These are phyloP conservation scores for Salix koriyanagi DNA, from an alignment of 345 rosid genomes.

Conservation along the genomic window DNA sequence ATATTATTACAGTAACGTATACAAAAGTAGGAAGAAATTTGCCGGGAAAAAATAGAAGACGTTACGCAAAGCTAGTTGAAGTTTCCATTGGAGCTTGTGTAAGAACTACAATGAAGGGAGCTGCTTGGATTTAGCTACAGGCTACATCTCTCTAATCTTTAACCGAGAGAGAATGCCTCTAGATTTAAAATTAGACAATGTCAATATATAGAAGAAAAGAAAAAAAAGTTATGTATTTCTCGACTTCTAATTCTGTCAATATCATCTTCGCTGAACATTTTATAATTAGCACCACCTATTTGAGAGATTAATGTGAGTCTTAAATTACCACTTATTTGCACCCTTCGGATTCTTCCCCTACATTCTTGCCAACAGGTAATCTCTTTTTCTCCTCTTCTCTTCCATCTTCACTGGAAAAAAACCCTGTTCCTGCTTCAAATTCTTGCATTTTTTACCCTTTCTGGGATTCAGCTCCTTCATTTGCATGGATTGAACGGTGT, in stretches of 20 bases:
- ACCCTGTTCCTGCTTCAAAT: background rate
- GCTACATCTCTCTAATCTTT: background rate
- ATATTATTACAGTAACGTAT: background rate
- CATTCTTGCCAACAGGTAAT: conserved; percentile 9
- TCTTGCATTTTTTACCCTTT: background rate
- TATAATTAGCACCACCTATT: background rate
- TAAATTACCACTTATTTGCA: background rate
- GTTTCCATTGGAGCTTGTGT: background rate
- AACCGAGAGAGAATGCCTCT: background rate
- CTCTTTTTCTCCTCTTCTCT: background rate
- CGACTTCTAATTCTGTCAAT: conserved; percentile 3
- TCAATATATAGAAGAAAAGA: background rate
- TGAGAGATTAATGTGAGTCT: background rate
- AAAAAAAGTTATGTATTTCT: background rate
- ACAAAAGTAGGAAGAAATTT: background rate
- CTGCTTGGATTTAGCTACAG: conserved; percentile 20
- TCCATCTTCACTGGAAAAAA: background rate
- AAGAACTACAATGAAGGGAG: conserved; percentile 12
- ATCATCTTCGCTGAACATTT: background rate
- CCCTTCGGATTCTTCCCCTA: background rate
- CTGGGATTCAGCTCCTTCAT: background rate
- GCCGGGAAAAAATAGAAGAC: conserved; percentile 9
- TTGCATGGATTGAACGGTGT: background rate
- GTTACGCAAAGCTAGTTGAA: conserved; percentile 1
- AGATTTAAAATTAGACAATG: background rate